Evolutionary conservation across 1,284 basidiomycete genomes (phyloP).

Genomic region (Vanrija humicola): DNA sequence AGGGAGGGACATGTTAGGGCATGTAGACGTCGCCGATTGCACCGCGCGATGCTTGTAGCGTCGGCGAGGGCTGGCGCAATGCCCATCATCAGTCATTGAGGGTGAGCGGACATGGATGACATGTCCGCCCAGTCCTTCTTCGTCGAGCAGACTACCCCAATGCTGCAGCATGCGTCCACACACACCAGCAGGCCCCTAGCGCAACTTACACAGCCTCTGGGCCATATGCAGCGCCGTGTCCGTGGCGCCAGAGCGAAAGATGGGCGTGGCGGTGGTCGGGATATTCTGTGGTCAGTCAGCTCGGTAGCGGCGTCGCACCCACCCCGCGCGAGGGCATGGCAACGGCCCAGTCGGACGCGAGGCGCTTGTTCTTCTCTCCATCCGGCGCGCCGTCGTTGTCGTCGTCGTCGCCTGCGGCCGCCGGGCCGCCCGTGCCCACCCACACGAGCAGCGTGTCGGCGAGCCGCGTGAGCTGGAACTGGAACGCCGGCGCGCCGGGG

Average conservation of each 20-base stretch:
- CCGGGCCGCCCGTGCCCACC: slow-evolving; percentile 59
- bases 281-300: slow-evolving; percentile 36
- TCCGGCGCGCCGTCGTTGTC: background rate
- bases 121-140: too few species aligned
- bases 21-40: background rate
- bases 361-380: slow-evolving; percentile 51
- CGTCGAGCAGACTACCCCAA: background rate
- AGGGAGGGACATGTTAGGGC: background rate
- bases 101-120: background rate
- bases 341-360: slow-evolving; percentile 76
- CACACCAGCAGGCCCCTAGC: background rate
- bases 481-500: slow-evolving; percentile 56
- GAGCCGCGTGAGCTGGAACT: slow-evolving; percentile 64
- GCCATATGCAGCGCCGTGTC: slow-evolving; percentile 69
- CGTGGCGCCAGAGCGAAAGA: slow-evolving; percentile 62
- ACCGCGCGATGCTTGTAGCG: background rate
- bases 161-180: background rate
- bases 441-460: slow-evolving; percentile 76
- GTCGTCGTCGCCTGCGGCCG: background rate
- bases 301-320: slow-evolving; percentile 18
- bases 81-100: background rate
- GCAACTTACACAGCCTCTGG: slow-evolving; percentile 67
- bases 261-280: slow-evolving; percentile 58
- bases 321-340: slow-evolving; percentile 65
- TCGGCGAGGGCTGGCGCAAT: background rate